phyloP scores from a whole-genome alignment of 140 eudicot species.

The Ambrosia hybrid region DNA sequence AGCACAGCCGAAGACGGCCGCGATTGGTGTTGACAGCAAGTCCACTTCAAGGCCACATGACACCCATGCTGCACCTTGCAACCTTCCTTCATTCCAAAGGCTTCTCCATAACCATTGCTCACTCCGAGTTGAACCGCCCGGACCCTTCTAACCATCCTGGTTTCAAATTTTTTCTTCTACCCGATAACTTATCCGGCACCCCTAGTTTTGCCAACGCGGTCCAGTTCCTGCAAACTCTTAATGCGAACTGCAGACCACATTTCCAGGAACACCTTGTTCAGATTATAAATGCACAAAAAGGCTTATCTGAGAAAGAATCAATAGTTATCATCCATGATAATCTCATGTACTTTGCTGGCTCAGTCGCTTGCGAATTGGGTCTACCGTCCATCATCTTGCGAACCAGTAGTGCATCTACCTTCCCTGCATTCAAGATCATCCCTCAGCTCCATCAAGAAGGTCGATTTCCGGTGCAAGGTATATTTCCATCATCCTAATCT shows the following conservation, averaged over 20 bases:
- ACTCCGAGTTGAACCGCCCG: slow-evolving; percentile 33
- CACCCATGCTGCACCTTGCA: slow-evolving; percentile 56
- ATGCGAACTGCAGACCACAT: slow-evolving; percentile 29
- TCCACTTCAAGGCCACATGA: slow-evolving; percentile 53
- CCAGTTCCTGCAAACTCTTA: slow-evolving; percentile 14
- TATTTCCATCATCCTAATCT: too few relatives aligned
- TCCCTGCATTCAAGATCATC: slow-evolving; percentile 28
- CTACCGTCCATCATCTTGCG: slow-evolving; percentile 44
- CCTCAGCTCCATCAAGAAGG: slow-evolving; percentile 38
- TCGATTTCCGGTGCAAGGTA: slow-evolving; percentile 24
- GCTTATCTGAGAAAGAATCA: slow-evolving; percentile 9
- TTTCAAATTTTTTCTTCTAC: slow-evolving; percentile 30
- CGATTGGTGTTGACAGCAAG: slow-evolving; percentile 38
- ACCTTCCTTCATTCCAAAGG: slow-evolving; percentile 42
- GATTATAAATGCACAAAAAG: slow-evolving; percentile 14
- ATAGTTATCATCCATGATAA: slow-evolving; percentile 43
- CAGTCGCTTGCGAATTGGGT: slow-evolving; percentile 1
- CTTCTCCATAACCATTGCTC: slow-evolving; percentile 47
- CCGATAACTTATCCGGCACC: slow-evolving; percentile 21
- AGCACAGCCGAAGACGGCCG: slow-evolving; percentile 10
- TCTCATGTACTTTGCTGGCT: slow-evolving; percentile 20
- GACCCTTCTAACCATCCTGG: slow-evolving; percentile 41
- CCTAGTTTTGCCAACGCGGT: not conserved
- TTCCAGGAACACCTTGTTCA: slow-evolving; percentile 29
- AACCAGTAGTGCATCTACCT: slow-evolving; percentile 31